phyloP scores from a whole-genome alignment of 2,329 filamentous ascomycete genomes.

The Allantophomopsis cytisporea region DNA sequence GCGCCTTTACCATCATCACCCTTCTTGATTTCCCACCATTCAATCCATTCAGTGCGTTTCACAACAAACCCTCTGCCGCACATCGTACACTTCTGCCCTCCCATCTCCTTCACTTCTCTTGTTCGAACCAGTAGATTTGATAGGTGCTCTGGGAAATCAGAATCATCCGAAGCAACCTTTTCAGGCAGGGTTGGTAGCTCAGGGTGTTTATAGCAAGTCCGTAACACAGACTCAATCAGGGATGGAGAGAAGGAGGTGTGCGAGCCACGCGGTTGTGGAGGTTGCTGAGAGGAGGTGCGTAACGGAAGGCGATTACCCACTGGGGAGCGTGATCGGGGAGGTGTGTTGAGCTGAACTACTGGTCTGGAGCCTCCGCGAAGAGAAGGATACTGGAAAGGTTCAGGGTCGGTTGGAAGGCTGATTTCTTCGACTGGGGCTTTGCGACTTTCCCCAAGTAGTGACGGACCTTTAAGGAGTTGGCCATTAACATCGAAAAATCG shows the following conservation, averaged over 20 bases:
- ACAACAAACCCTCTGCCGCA: slow-evolving; percentile 35
- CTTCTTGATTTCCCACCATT: slow-evolving; percentile 37
- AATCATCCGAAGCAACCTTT: slow-evolving; percentile 8
- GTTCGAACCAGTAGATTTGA: slow-evolving; percentile 6
- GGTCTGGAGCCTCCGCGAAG: too few relatives aligned
- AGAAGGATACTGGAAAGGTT: too few relatives aligned
- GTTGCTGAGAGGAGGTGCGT: background rate
- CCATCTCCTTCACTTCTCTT: slow-evolving; percentile 23
- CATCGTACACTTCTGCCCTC: slow-evolving; percentile 35
- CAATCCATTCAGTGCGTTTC: slow-evolving; percentile 44
- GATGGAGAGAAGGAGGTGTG: slow-evolving; percentile 13
- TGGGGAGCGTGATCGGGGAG: too few relatives aligned
- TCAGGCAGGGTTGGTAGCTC: slow-evolving; percentile 11
- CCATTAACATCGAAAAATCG: slow-evolving; percentile 15
- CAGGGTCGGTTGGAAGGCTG: too few relatives aligned
- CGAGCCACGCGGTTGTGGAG: slow-evolving; percentile 4
- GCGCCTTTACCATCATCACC: slow-evolving; percentile 4
- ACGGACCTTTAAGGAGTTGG: slow-evolving; percentile 12
- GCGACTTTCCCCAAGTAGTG: background rate
- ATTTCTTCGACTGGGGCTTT: too few relatives aligned
- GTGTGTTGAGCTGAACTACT: too few relatives aligned
- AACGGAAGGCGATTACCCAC: too few relatives aligned
- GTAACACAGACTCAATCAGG: slow-evolving; percentile 16
- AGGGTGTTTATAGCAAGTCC: slow-evolving; percentile 9
- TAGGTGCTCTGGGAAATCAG: slow-evolving; percentile 11